Conservation (phyloP, 2,329 filamentous ascomycete species). For the Trichoderma sp. region DNA sequence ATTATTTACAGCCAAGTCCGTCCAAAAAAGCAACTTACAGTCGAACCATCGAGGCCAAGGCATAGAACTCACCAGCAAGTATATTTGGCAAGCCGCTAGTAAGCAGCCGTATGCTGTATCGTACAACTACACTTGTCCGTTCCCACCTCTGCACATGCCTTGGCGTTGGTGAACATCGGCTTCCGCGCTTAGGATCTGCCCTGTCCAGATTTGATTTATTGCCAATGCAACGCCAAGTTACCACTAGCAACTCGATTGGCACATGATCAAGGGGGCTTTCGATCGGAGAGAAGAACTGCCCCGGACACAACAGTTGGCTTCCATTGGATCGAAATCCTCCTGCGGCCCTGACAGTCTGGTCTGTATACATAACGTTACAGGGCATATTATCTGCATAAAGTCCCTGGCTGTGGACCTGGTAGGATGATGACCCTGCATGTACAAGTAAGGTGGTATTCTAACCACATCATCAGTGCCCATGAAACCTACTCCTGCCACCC, state of each 20-base stretch:
- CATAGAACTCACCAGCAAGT: neutral
- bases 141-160: neutral
- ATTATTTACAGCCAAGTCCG: neutral
- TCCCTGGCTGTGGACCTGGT: neutral
- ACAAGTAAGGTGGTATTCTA: neutral
- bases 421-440: neutral
- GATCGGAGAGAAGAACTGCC: neutral
- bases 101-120: neutral
- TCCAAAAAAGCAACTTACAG: neutral
- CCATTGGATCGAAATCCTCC: neutral
- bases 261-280: neutral
- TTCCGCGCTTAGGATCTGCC: neutral
- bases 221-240: neutral
- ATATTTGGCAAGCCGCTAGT: neutral
- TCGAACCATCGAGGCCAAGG: neutral
- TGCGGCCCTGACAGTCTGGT: neutral
- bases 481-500: neutral
- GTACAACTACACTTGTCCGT: neutral
- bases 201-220: neutral
- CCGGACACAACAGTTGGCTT: neutral
- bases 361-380: neutral
- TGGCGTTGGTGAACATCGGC: neutral
- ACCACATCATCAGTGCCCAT: neutral
- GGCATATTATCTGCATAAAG: conserved; percentile 5
- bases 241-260: neutral